Evolutionary conservation across 768 basidiomycete species (phyloP), one percentile per base, ranked within the genome.

Genomic region (Boletus barrowsii): DNA sequence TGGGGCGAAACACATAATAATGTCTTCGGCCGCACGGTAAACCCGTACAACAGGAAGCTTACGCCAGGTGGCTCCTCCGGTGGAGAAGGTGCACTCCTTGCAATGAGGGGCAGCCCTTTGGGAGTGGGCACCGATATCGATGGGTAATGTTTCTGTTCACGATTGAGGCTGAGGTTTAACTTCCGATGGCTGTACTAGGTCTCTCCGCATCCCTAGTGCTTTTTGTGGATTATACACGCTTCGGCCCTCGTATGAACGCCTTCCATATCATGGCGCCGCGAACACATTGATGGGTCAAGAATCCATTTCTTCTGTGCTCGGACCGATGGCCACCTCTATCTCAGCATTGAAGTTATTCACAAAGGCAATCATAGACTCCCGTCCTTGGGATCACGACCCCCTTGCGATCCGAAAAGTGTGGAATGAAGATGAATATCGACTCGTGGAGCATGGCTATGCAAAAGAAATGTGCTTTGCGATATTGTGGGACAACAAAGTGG

Each of bases 111-210:
- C 24, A 73, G 73, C 36, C 73, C 75, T 5, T 51, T 82, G 62
- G 88, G 90, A 24, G 80, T 92, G 5, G 92, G 91, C 42, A 87
- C 91, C 18, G 92, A 93, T 66, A 83, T 92, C 55, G 88, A 84
- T 55, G 87, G 90, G 87, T 88, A 62, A 62, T 45, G 10, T 43
- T 46, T 42, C 30, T 20, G 9, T 36, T 47, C 37, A 17, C 10
- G n/a, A 29, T 42, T 18, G 9, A 36, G 20, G 3, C 10, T 7
- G 10, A 26, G 24, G 13, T 17, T 33, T 35, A 26, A 47, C 18
- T 42, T 45, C 1, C 10, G 45, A 36, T 10, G 7, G 1, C 14
- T 9, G 15, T 61, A n/a, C n/a, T n/a, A 88, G 87, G 6, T 90
- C 89, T 4, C 68, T 90, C 36, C 85, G 90, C 26, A 86, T 89